These are phyloP conservation scores for Aspergillus sp. DNA, from an alignment of 2,329 filamentous ascomycete species.

Conservation along the genomic window DNA sequence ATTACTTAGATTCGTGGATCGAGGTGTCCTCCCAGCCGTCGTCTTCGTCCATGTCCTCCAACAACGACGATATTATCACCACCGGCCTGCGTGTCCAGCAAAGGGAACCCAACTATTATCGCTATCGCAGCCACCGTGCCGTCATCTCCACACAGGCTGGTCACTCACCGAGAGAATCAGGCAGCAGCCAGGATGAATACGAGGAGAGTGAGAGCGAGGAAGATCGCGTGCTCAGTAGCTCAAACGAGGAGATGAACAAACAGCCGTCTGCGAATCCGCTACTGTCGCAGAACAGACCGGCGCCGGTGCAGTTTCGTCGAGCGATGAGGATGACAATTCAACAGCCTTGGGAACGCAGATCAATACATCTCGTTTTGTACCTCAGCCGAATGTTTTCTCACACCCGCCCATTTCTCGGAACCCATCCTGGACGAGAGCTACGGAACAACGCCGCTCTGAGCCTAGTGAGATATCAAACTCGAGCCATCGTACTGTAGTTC, in stretches of 20 bases:
- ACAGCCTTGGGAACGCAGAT: conserved; percentile 67
- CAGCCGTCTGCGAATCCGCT: conserved; percentile 16
- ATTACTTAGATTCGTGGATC: conserved; percentile 80
- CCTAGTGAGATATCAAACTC: conserved; percentile 37
- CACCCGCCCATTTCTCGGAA: conserved; percentile 60
- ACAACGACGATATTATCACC: conserved; percentile 79
- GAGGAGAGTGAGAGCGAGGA: conserved; percentile 89
- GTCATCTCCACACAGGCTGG: conserved; percentile 34
- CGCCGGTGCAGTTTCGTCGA: conserved; percentile 22
- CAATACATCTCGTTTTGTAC: conserved; percentile 56
- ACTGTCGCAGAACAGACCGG: conserved; percentile 16
- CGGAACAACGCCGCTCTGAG: conserved; percentile 45
- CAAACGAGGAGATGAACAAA: conserved; percentile 49
- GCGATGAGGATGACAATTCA: conserved; percentile 64
- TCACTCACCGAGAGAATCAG: conserved; percentile 37
- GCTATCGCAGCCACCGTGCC: conserved; percentile 31
- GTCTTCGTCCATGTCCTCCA: conserved; percentile 79
- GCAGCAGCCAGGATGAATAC: conserved; percentile 87
- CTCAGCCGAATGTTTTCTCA: conserved; percentile 86
- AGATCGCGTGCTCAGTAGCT: conserved; percentile 60
- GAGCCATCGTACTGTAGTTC: conserved; percentile 25
- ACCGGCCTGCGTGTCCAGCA: conserved; percentile 72
- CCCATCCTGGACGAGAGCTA: conserved; percentile 23
- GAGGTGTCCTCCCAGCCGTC: conserved; percentile 89
- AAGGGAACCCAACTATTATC: conserved; percentile 42